Evolutionary conservation across 148 eudicot genomes (phyloP), one percentile per base, ranked within the genome.

Genomic region (Rhododendron kiyosumense): DNA sequence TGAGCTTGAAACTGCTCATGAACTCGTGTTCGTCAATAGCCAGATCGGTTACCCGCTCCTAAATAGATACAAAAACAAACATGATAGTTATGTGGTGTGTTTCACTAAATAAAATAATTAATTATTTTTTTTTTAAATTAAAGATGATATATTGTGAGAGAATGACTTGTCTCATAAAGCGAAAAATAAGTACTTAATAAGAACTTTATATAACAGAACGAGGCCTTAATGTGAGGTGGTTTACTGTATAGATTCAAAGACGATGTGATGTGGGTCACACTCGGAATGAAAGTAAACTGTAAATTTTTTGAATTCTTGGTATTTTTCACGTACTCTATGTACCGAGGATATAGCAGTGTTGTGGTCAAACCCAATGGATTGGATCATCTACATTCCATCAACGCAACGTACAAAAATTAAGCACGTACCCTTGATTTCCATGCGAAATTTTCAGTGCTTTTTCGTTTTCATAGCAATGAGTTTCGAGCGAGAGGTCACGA

Each of bases 1-100:
- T 5, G 12, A 73, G 75, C 57, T 5, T 43, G 69, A 12, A 24
- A 2, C 3, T 78, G 10, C 34, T 38, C 76, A 84, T 43, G 80
- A 84, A 87, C 15, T 52, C 74, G 81, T 87, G 89, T 0, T 84
- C 84, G 8, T 30, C 6, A 4, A 84, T 11, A 3, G 15, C 1
- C 24, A 79, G 71, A 6, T n/a, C 1, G 3, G 77, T 73, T 20
- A 2, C 85, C 11, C 22, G 20, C 11, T 84, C 84, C 86, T 84
- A 43, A 5, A 75, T 22, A 0, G 13, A 78, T 8, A 24, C 18
- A 17, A 11, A 4, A 61, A 8, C 11, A 11, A 4, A 12, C 32
- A 41, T 8, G 1, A 5, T 41, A 5, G 45, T 41, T 41, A 41
- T 41, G 45, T 41, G 45, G 7, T 41, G 7, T 41, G 45, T 41